These are phyloP conservation scores for Backusella psychrophila DNA, from an alignment of 192 early-diverging fungal species.

Conservation along the genomic window DNA sequence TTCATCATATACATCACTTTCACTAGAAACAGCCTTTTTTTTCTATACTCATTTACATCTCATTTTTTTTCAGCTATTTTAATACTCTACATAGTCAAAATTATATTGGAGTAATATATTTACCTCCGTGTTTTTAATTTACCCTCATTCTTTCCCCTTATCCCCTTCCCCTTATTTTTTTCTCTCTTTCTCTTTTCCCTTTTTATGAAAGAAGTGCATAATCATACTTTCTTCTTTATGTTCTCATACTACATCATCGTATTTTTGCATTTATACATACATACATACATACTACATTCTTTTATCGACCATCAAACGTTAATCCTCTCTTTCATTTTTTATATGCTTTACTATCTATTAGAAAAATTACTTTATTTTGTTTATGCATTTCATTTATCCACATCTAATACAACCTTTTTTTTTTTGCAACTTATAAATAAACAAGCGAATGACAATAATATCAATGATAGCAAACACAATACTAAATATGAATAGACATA, in stretches of 20 bases:
- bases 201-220: conserved; percentile 5
- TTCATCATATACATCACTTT: background rate
- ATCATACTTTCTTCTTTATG: conserved; percentile 1
- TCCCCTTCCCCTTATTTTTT: background rate
- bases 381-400: conserved; percentile 3
- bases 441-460: background rate
- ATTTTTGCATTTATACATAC: background rate
- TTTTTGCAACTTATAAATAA: background rate
- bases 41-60: background rate
- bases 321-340: background rate
- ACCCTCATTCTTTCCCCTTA: background rate
- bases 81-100: conserved; percentile 2
- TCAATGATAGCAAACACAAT: background rate
- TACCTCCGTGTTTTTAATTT: conserved; percentile 3
- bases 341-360: background rate
- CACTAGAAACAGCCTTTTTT: background rate
- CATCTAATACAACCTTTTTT: conserved; percentile 1
- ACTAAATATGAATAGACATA: too few species aligned
- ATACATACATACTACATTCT: background rate
- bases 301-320: background rate
- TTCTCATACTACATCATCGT: background rate
- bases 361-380: background rate
- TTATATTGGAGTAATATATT: conserved; percentile 1
- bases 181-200: background rate
- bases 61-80: background rate